These are phyloP conservation scores for Debaryomyces coudertii DNA, from an alignment of 1,139 yeast genomes.

Conservation along the genomic window DNA sequence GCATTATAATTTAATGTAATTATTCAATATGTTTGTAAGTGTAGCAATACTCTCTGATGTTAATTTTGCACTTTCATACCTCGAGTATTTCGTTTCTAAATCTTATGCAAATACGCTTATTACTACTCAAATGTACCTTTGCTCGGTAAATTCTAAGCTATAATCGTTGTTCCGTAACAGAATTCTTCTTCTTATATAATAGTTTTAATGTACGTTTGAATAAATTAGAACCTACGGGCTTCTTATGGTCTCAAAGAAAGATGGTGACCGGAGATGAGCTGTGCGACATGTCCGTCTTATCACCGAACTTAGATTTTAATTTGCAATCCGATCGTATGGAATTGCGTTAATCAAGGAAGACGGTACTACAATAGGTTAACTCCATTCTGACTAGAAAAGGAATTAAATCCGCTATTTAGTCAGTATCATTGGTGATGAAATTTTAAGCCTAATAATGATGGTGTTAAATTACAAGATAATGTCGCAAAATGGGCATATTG, in stretches of 20 bases:
- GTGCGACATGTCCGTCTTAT: constrained; percentile 3
- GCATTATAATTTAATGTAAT: background rate
- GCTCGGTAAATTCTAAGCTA: background rate
- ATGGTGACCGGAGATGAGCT: background rate
- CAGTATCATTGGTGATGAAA: background rate
- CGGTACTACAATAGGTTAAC: background rate
- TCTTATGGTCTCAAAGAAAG: background rate
- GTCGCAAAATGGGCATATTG: background rate
- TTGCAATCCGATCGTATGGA: background rate
- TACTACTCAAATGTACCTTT: background rate
- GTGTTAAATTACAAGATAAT: background rate
- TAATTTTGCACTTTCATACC: background rate
- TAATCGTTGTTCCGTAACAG: no score
- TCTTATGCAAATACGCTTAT: background rate
- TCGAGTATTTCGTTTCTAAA: background rate
- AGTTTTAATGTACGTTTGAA: background rate
- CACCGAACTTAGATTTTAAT: background rate
- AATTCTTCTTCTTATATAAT: background rate
- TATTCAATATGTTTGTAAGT: background rate
- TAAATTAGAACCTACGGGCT: background rate
- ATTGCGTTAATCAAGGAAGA: background rate
- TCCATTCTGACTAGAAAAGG: background rate
- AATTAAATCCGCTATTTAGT: background rate
- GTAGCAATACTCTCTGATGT: background rate
- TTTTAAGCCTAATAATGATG: background rate